Evolutionary conservation across 176 grass and related monocot species (phyloP), one percentile per base, ranked within the genome.

Genomic region (Bothriochloa decipiens): DNA sequence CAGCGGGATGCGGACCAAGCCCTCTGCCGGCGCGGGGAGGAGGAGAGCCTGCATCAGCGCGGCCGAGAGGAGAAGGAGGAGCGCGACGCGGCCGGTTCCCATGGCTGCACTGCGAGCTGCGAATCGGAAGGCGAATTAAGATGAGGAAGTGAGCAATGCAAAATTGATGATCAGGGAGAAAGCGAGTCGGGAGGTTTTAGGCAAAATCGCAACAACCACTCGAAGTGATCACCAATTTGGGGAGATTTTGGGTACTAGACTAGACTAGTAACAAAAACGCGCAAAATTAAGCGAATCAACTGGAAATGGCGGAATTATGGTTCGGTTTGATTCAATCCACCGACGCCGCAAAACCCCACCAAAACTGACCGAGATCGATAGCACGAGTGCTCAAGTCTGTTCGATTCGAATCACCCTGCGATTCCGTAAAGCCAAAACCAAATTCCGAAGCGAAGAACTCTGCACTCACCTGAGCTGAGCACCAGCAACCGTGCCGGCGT

Each of bases 1-100:
- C 69, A 94, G 86, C 16, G 79, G 64, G 86, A 94, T 66, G 45
- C 92, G 86, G 23, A 94, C 78, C 43, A 97, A 49, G 29, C 79
- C 75, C 47, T 88, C 87, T 20, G 81, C 78, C 22, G 84, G 83
- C 16, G 78, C 66, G 4, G 77, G 65, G 68, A 91, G 77, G 46
- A 91, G 77, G 39, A 89, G 71, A 28, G 37, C 43, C 25, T 86
- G 80, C 65, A 92, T 67, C 63, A 91, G 73, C 58, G 88, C 37
- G 43, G 68, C 79, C 70, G 88, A 78, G n/a, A 92, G 20, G 28
- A 97, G 70, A 75, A 90, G 70, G 78, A 90, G 61, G 40, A 86
- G 10, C 84, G 42, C 76, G 25, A 86, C 16, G 74, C 82, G 65
- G 27, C 49, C n/a, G 8, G 45, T 82, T 81, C 84, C 88, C 95